These are phyloP conservation scores for Fusarium sp. DNA, from an alignment of 2,329 filamentous ascomycete species.

Conservation along the genomic window DNA sequence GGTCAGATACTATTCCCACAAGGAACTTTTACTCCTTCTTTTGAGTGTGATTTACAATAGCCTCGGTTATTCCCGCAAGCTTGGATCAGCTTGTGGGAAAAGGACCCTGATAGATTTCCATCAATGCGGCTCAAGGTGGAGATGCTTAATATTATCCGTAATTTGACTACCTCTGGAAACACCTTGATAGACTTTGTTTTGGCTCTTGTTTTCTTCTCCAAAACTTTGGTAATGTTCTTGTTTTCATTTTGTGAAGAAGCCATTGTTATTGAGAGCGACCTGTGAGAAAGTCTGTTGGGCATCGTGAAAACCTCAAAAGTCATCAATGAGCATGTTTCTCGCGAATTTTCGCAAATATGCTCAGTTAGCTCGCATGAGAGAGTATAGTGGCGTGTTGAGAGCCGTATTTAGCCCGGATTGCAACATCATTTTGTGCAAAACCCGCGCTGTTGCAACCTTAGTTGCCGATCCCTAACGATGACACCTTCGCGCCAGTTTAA, in stretches of 20 bases:
- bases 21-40: background rate
- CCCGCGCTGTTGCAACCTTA: background rate
- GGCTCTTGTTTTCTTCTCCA: background rate
- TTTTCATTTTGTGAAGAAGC: background rate
- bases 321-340: background rate
- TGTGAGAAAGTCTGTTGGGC: background rate
- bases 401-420: background rate
- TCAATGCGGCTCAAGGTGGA: background rate
- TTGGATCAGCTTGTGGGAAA: background rate
- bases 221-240: accelerated
- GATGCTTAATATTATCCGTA: background rate
- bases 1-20: accelerated
- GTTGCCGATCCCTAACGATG: background rate
- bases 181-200: constrained; percentile 13
- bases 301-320: background rate
- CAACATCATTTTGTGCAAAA: background rate
- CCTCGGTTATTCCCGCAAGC: background rate
- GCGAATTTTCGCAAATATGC: constrained; percentile 8
- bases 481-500: background rate
- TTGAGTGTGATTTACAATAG: background rate
- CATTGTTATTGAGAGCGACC: background rate
- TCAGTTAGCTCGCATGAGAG: background rate
- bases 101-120: constrained; percentile 24
- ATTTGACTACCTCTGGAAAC: background rate
- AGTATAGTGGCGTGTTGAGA: background rate